These are phyloP conservation scores for Kazachstania bromeliacearum DNA, from an alignment of 805 yeast genomes.

Conservation along the genomic window DNA sequence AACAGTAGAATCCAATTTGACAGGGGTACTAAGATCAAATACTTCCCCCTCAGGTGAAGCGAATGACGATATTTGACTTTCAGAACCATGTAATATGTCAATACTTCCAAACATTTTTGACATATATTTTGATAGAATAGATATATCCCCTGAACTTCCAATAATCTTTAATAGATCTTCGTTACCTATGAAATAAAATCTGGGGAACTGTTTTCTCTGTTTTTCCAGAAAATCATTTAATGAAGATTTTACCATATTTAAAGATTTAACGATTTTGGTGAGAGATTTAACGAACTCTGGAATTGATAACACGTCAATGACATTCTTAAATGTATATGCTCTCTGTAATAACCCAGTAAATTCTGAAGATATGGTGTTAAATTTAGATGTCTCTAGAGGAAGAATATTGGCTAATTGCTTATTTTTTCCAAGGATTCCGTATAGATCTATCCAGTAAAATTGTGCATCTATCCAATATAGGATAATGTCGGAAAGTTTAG, in stretches of 20 bases:
- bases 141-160: slow-evolving; percentile 48
- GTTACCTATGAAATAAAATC: slow-evolving; percentile 83
- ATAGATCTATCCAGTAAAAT: slow-evolving; percentile 78
- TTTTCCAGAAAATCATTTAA: slow-evolving; percentile 69
- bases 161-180: slow-evolving; percentile 79
- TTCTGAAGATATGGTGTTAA: slow-evolving; percentile 53
- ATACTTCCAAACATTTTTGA: slow-evolving; percentile 68
- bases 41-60: slow-evolving; percentile 59
- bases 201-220: slow-evolving; percentile 67
- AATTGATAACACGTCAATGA: slow-evolving; percentile 45
- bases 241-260: slow-evolving; percentile 51
- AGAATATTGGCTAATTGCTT: slow-evolving; percentile 52
- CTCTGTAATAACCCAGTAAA: slow-evolving; percentile 42
- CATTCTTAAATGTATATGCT: slow-evolving; percentile 39
- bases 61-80: slow-evolving; percentile 36
- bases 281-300: slow-evolving; percentile 41
- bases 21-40: slow-evolving; percentile 34
- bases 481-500: slow-evolving; percentile 40
- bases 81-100: slow-evolving; percentile 32
- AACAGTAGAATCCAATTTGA: slow-evolving; percentile 32
- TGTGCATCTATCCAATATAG: slow-evolving; percentile 79
- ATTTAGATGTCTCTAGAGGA: slow-evolving; percentile 62
- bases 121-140: slow-evolving; percentile 46
- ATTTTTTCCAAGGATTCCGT: slow-evolving; percentile 61
- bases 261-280: slow-evolving; percentile 44